Base-by-base conservation (phyloP, 2,329 filamentous ascomycete species). In the Nemania diffusa region DNA sequence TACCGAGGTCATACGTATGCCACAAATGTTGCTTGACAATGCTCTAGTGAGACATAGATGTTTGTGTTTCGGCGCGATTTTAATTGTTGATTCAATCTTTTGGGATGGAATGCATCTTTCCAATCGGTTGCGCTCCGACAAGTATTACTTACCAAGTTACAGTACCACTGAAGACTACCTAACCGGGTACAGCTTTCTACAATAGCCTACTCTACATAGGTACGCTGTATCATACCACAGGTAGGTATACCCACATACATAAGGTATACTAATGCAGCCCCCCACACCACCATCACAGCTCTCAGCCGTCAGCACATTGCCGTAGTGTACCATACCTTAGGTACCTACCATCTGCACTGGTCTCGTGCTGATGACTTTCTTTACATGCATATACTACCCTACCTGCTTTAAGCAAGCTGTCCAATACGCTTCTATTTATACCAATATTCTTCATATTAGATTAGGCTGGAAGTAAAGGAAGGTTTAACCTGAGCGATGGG, bases 71-170 rank as follows among this genome's bases (percentile, higher is more conserved):
- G 44, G 29, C 29, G n/a, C 2, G 6, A 59, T 51, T 51, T 42
- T 32, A 29, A 20, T 26, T 50, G 8, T 37, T 27, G n/a, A 27
- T 62, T 32, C 20, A 37, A 61, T 46, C 11, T 8, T n/a, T 27
- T 22, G 13, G 26, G 1, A 13, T 2, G 22, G 24, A 6, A 44
- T 32, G 32, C 22, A 26, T 57, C 24, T 22, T 42, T 29, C 37
- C 26, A 34, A 37, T 56, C 29, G 29, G 59, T 34, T 56, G 9
- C 20, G 9, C 17, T 56, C 59, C 59, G 59, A 62, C 37, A 40
- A 17, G 8, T 40, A 17, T 9, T 40, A 9, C 5, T 9, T 32
- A 9, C 5, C 29, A 32, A 9, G 9, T 9, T 5, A 9, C 29
- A 32, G 29, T 9, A 32, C 29, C 29, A n/a, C n/a, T n/a, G n/a